Evolutionary conservation across 768 basidiomycete species (phyloP), one percentile per base, ranked within the genome.

Genomic region (Cantharellus cinnabarinus): DNA sequence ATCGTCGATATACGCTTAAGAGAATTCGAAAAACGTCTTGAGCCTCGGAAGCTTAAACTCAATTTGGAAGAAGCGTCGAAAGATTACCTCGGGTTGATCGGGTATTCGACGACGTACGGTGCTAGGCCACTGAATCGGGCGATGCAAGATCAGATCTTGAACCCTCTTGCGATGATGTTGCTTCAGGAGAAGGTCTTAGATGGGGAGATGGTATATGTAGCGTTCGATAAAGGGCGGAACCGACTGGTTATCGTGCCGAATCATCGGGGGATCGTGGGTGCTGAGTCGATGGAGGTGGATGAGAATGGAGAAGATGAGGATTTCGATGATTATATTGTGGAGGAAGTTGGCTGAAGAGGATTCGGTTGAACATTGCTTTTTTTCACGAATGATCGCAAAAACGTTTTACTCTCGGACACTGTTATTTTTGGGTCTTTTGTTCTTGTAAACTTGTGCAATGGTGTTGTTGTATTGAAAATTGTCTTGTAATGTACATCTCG

Each of bases 71-170:
- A 76, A n/a, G 79, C 74, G 38, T 82, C 85, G 63, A 88, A 85
- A 70, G 74, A 78, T 58, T 89, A 82, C 67, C 77, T 91, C 39
- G 76, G 77, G 62, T 81, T 82, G 20, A 74, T 80, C 54, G 88
- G 86, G 0, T 90, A 88, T 70, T 85, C 85, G 53, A 74, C 89
- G 1, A 72, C 75, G 20, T 95, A 94, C 67, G 91, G 94, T 63
- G 94, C 93, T 59, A 81, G 94, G 48, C 95, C 94, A 1, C 77
- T 97, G 63, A 88, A 89, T 67, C 79, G 91, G 41, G 79, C 86
- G 3, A 93, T 99, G 64, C 93, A 95, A 71, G 82, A 77, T 65
- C 89, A 97, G 66, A 75, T 99, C 41, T 76, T 98, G 65, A 93
- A 95, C 68, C 94, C 93, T 7, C 72, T 98, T 42, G 88, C 89